A percentile compares a stretch with the other conserved stretches of the same genome.
Conservation (phyloP, 106 monocot genomes). For the Ottelia alismoides region DNA sequence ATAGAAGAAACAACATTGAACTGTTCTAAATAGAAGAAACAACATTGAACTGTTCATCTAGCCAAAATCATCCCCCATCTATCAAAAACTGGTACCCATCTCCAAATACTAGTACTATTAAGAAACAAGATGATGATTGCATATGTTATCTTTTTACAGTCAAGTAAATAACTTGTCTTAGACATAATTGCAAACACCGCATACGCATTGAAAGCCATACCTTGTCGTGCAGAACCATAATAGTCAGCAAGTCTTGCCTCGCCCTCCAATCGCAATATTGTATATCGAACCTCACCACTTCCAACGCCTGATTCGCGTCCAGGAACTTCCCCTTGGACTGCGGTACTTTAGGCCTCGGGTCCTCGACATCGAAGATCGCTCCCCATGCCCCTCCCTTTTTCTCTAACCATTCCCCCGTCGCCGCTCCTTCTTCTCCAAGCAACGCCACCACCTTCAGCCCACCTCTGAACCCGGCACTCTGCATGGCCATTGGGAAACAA, state of each 20-base stretch:
- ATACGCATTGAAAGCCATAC: constrained; percentile 8
- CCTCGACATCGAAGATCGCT: constrained; percentile 77
- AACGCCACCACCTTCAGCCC: constrained; percentile 49
- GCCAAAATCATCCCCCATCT: too few relatives aligned
- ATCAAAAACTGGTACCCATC: too few relatives aligned
- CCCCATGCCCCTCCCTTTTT: constrained; percentile 50
- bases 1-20: too few relatives aligned
- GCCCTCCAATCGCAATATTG: constrained; percentile 96
- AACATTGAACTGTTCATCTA: too few relatives aligned
- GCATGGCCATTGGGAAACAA: too few relatives aligned
- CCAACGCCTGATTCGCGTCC: constrained; percentile 76
- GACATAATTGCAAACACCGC: too few relatives aligned
- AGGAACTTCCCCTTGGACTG: constrained; percentile 48
- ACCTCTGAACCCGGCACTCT: constrained; percentile 12
- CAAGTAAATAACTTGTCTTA: too few relatives aligned
- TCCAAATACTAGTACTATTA: too few relatives aligned
- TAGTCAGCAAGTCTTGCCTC: constrained; percentile 70
- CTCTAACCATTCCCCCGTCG: constrained; percentile 25
- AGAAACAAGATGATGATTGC: too few relatives aligned
- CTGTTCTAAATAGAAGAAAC: too few relatives aligned
- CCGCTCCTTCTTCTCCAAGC: constrained; percentile 35
- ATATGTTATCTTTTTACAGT: too few relatives aligned
- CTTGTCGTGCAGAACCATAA: constrained; percentile 94
- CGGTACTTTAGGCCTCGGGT: constrained; percentile 46
- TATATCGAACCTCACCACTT: constrained; percentile 83